phyloP scores from a whole-genome alignment of 306 rosid species.

The Castanea mollissima region DNA sequence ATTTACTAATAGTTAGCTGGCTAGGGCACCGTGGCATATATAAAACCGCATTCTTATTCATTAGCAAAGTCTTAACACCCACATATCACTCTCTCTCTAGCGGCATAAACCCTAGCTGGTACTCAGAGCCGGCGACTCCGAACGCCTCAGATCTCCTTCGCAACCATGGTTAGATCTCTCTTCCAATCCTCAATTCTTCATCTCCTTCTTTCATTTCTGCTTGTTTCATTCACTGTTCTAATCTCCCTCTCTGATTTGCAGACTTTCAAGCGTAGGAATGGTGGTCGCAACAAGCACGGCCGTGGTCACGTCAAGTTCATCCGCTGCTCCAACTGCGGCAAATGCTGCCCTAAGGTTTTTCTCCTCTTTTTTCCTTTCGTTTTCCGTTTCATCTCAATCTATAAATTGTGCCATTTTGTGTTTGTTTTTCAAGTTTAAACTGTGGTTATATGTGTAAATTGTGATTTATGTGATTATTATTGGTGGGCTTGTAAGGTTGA shows the following conservation, averaged over 20 bases:
- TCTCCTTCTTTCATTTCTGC: neutral
- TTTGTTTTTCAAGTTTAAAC: too few species aligned
- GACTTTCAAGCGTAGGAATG: slow-evolving; percentile 97
- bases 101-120: slow-evolving; percentile 2
- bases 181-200: neutral
- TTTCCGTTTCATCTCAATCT: too few species aligned
- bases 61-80: neutral
- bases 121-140: neutral
- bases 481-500: too few species aligned
- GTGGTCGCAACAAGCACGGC: slow-evolving; percentile 95
- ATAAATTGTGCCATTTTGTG: too few species aligned
- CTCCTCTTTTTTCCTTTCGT: too few species aligned
- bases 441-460: too few species aligned
- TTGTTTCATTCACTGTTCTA: neutral
- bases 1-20: too few species aligned
- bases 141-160: slow-evolving; percentile 15
- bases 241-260: slow-evolving; percentile 9
- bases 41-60: neutral
- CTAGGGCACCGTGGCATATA: neutral
- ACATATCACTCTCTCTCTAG: neutral
- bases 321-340: slow-evolving; percentile 91
- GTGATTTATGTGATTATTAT: too few species aligned
- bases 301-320: slow-evolving; percentile 93
- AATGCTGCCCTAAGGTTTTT: slow-evolving; percentile 90
- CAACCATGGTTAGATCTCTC: slow-evolving; percentile 33